These are phyloP conservation scores for Vitis riparia DNA, from an alignment of 164 flowering plant species.

Conservation along the genomic window DNA sequence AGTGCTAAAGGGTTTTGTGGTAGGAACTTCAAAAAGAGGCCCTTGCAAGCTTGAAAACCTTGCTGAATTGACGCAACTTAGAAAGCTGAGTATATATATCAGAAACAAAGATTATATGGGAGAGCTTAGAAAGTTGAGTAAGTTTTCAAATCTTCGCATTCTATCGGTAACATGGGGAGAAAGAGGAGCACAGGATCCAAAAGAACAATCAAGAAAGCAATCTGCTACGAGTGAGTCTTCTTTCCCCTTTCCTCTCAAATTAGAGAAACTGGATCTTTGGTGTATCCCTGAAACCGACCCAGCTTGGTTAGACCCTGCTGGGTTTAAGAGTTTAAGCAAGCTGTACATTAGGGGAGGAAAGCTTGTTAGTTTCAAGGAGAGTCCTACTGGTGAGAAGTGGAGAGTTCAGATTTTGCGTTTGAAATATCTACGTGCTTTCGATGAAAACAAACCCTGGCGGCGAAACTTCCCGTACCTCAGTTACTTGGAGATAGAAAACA, in stretches of 20 bases:
- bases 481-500: no score
- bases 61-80: conserved; percentile 16
- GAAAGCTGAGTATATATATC: conserved; percentile 32
- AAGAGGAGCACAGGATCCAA: no score
- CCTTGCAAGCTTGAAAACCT: conserved; percentile 26
- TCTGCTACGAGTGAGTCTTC: no score
- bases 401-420: conserved; percentile 28
- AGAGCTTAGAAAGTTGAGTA: background rate
- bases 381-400: background rate
- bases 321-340: conserved; percentile 8
- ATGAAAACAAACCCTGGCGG: no score
- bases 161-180: conserved; percentile 35
- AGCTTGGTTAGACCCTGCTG: conserved; percentile 17
- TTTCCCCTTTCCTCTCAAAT: background rate
- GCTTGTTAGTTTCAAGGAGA: background rate
- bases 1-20: conserved; percentile 56
- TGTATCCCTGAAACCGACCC: conserved; percentile 25
- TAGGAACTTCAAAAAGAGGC: conserved; percentile 6
- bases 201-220: no score
- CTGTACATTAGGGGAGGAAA: conserved; percentile 46
- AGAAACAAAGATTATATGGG: background rate
- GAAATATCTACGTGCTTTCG: conserved; percentile 16
- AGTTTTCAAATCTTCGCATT: conserved; percentile 6
- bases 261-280: conserved; percentile 38
- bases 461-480: no score